Evolutionary conservation across 2,329 filamentous ascomycete genomes (phyloP), one percentile per base, ranked within the genome.

Genomic region (Fusarium temperatum): DNA sequence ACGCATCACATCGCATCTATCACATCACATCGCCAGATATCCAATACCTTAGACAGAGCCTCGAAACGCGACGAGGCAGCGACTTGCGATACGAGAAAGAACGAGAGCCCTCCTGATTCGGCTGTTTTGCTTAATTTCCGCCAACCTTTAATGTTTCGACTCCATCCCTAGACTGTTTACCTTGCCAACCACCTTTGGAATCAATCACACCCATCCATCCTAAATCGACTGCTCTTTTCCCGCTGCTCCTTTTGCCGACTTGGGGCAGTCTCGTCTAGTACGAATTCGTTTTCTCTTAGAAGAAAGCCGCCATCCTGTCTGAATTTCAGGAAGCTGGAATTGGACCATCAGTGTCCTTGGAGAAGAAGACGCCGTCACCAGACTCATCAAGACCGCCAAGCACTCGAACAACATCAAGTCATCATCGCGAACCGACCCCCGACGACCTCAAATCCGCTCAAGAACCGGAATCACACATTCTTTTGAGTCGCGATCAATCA

Each of bases 401-500:
- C 66, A 78, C 70, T 56, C 77, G 70, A 66, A 78, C 77, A 65
- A 63, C 75, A 70, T 76, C 77, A 58, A 78, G 72, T 44, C 72
- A 68, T 64, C 72, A 75, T 64, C 67, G 68, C 68, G 72, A 75
- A 62, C 66, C 73, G 42, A 71, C 73, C 35, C 58, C 74, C 64
- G 72, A 72, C 63, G 65, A 75, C 50, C 62, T 76, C 65, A 73
- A 76, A 70, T 63, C 69, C 67, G 57, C 71, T 41, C 69, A 74
- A 74, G 67, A 77, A 54, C 61, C 73, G 63, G 70, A 78, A 60
- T 63, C 77, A 53, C 68, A 77, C 60, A 64, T 68, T 70, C 63
- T 72, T 72, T 76, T 78, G 73, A 81, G 68, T 67, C 80, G 82
- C 71, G 82, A 83, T 70, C 85, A 83, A 71, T 87, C 87, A 66